A percentile compares a stretch with the other conserved stretches of the same genome.
phyloP scores from a whole-genome alignment of 169 alveolate genomes.

The Cyclospora cayetanensis region DNA sequence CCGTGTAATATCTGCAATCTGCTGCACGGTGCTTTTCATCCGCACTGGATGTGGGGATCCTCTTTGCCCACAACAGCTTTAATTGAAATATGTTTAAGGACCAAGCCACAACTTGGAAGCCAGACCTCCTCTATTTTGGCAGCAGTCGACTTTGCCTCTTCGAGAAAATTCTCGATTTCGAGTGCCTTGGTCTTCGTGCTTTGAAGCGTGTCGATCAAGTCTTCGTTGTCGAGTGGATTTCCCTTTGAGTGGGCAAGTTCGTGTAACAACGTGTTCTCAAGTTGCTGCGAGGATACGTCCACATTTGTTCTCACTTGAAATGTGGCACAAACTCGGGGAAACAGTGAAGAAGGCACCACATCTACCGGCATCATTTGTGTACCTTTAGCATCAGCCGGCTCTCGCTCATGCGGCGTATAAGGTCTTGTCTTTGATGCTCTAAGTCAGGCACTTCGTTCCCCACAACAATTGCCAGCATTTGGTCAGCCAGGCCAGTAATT shows the following conservation, averaged over 20 bases:
- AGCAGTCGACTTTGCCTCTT: conserved; percentile 90
- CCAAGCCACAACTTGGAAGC: neutral
- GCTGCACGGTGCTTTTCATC: conserved; percentile 78
- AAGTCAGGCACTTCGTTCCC: conserved; percentile 93
- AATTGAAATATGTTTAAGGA: neutral
- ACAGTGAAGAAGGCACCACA: too few species aligned
- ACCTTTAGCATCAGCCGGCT: conserved; percentile 88
- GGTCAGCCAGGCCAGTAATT: conserved; percentile 91
- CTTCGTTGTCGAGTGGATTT: conserved; percentile 91
- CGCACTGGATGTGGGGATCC: conserved; percentile 74
- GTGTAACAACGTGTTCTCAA: conserved; percentile 89
- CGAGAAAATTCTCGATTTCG: conserved; percentile 89
- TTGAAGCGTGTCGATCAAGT: conserved; percentile 90
- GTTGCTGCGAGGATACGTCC: conserved; percentile 72
- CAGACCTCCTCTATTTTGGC: conserved; percentile 86
- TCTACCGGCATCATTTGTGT: neutral
- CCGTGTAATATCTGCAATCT: too few species aligned
- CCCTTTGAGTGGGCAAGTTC: conserved; percentile 93
- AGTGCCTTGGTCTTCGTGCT: conserved; percentile 90
- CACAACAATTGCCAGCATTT: conserved; percentile 93
- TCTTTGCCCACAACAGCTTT: too few species aligned
- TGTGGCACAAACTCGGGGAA: too few species aligned
- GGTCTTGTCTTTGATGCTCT: conserved; percentile 89
- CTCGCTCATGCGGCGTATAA: conserved; percentile 90
- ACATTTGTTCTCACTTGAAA: too few species aligned